Percentiles rank a stretch among this genome's conserved stretches.
These are phyloP conservation scores for Suillus brevipes DNA, from an alignment of 768 basidiomycete genomes.

Conservation along the genomic window DNA sequence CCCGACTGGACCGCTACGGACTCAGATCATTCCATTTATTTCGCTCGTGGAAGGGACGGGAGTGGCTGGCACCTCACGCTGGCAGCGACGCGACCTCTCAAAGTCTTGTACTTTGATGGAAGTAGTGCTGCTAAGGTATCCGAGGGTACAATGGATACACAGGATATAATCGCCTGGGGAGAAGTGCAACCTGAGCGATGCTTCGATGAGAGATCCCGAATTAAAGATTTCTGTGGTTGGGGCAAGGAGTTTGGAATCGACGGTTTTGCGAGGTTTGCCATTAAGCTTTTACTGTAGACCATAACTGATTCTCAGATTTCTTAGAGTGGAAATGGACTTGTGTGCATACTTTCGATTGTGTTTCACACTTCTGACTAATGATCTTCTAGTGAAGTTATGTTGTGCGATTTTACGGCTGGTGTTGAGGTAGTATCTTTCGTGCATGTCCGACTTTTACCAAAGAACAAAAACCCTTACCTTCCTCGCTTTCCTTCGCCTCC, in stretches of 20 bases:
- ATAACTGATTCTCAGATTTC: background rate
- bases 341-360: constrained; percentile 23
- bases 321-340: constrained; percentile 53
- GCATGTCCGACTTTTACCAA: constrained; percentile 23
- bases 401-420: constrained; percentile 46
- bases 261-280: constrained; percentile 32
- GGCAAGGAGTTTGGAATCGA: constrained; percentile 32
- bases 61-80: constrained; percentile 34
- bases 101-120: constrained; percentile 35
- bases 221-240: constrained; percentile 35
- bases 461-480: background rate
- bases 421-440: constrained; percentile 41
- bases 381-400: constrained; percentile 43
- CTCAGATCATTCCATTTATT: constrained; percentile 39
- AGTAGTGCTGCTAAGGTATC: constrained; percentile 32
- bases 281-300: background rate
- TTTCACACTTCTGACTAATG: background rate
- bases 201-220: constrained; percentile 27
- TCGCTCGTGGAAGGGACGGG: constrained; percentile 23
- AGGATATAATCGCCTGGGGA: constrained; percentile 38
- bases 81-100: constrained; percentile 27
- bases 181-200: constrained; percentile 16
- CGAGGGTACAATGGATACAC: constrained; percentile 34
- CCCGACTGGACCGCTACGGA: constrained; percentile 38
- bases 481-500: background rate